Evolutionary conservation across 305 asterid species (phyloP).

Genomic region (Fraxinus greggii): DNA sequence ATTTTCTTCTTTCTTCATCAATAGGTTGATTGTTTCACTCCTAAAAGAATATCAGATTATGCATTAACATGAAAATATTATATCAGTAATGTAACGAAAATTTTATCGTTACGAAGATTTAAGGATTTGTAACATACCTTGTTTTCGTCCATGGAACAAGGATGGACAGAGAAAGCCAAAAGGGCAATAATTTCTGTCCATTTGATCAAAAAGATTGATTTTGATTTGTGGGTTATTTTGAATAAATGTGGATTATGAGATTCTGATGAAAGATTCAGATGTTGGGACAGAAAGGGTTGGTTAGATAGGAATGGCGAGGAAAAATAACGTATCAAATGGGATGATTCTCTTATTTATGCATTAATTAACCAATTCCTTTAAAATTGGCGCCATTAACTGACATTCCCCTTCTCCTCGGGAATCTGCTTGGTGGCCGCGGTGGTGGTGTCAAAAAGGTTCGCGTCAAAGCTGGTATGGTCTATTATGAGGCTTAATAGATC

Average conservation of each 20-base stretch:
- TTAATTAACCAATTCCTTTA: constrained; percentile 33
- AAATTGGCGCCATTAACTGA: constrained; percentile 24
- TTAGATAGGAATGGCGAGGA: not conserved
- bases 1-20: not conserved
- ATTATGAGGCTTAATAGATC: too few relatives aligned
- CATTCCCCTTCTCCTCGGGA: not conserved
- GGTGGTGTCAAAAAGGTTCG: not conserved
- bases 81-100: not conserved
- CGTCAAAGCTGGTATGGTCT: too few relatives aligned
- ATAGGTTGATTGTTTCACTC: not conserved
- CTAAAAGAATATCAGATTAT: not conserved
- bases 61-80: not conserved
- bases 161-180: not conserved
- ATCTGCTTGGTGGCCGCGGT: not conserved
- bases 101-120: not conserved
- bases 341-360: not conserved
- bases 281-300: not conserved
- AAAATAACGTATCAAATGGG: constrained; percentile 21
- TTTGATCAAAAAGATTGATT: not conserved
- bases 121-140: not conserved
- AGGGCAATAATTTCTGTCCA: not conserved
- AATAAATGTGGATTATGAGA: not conserved
- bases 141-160: not conserved
- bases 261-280: not conserved
- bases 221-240: not conserved